phyloP scores from a whole-genome alignment of 2,329 filamentous ascomycete genomes.

The Lomentospora prolificans region DNA sequence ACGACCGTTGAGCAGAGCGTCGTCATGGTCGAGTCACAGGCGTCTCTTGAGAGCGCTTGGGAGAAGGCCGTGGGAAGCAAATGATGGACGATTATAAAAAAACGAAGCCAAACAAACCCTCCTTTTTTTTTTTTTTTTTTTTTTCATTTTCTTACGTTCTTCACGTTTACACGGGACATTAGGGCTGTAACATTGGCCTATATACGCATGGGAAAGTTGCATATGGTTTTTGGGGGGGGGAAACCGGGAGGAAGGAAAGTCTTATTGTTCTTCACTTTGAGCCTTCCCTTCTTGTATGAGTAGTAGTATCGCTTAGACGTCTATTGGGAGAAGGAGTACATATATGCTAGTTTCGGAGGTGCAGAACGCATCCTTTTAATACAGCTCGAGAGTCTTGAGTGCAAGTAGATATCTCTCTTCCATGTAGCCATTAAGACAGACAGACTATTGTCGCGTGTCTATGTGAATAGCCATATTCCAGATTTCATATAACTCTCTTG shows the following conservation, averaged over 20 bases:
- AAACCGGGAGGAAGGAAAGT: background rate
- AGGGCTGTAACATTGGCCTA: background rate
- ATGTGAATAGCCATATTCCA: too few species aligned
- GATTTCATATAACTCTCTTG: too few species aligned
- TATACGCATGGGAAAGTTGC: background rate
- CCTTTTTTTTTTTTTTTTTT: slow-evolving; percentile 12
- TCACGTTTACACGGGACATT: slow-evolving; percentile 1
- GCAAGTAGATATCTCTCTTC: too few species aligned
- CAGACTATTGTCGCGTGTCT: too few species aligned
- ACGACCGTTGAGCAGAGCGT: slow-evolving; percentile 36
- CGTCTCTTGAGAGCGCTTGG: slow-evolving; percentile 59
- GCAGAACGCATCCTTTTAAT: background rate
- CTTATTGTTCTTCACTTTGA: background rate
- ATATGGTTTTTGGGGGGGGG: background rate
- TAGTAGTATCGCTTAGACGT: background rate
- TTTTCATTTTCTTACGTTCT: background rate
- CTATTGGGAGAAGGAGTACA: background rate
- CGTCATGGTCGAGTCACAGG: slow-evolving; percentile 39
- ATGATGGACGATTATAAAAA: background rate
- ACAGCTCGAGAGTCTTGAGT: background rate
- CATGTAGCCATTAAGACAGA: too few species aligned
- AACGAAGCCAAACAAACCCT: slow-evolving; percentile 5
- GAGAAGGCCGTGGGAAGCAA: slow-evolving; percentile 39
- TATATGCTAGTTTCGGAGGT: background rate
- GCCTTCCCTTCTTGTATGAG: background rate